Percentiles rank a stretch among this genome's conserved stretches.
These are phyloP conservation scores for Umbelopsis sp. DNA, from an alignment of 192 early-diverging fungal species.

Conservation along the genomic window DNA sequence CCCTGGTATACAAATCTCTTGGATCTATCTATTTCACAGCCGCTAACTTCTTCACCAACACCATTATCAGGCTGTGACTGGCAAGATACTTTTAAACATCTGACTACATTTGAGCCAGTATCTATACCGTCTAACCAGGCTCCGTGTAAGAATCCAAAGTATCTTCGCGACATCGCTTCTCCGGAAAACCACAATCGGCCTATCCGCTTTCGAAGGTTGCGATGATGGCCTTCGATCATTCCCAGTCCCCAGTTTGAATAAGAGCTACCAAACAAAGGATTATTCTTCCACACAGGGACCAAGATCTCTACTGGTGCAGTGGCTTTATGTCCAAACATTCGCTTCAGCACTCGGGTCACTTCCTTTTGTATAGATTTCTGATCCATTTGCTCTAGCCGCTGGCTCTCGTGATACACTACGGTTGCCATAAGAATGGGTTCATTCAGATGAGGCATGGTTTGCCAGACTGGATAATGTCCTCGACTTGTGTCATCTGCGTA, in stretches of 20 bases:
- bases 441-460: constrained; percentile 3
- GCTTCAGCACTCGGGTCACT: constrained; percentile 18
- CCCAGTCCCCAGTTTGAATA: constrained; percentile 48
- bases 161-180: constrained; percentile 36
- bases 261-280: constrained; percentile 44
- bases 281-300: constrained; percentile 41
- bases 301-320: constrained; percentile 31
- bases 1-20: constrained; percentile 1
- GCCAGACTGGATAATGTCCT: constrained; percentile 25
- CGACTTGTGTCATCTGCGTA: constrained; percentile 23
- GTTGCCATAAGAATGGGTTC: constrained; percentile 38
- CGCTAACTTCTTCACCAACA: constrained; percentile 1
- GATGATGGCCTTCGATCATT: constrained; percentile 26
- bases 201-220: constrained; percentile 43
- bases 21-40: background rate
- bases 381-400: constrained; percentile 29
- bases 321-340: constrained; percentile 27
- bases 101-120: constrained; percentile 20
- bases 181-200: constrained; percentile 45
- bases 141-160: constrained; percentile 47
- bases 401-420: constrained; percentile 25
- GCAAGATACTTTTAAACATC: constrained; percentile 19
- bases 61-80: background rate
- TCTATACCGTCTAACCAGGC: constrained; percentile 40
- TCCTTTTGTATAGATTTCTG: constrained; percentile 18